phyloP scores from a whole-genome alignment of 2,329 filamentous ascomycete species.

The Dryadomyces quercus-mongolicae region DNA sequence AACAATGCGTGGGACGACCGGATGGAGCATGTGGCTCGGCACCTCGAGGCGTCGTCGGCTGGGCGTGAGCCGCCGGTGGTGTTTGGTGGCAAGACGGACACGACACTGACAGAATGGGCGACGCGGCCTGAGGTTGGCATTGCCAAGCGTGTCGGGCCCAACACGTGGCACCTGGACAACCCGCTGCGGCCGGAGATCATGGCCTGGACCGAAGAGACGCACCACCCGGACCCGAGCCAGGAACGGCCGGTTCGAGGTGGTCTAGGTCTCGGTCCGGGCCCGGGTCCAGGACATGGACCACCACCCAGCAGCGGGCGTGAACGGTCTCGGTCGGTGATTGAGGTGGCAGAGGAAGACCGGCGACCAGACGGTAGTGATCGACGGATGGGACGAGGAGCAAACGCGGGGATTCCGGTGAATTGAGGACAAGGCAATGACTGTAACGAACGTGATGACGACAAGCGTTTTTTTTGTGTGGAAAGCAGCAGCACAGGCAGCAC shows the following conservation, averaged over 20 bases:
- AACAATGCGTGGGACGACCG: constrained; percentile 61
- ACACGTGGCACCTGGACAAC: constrained; percentile 13
- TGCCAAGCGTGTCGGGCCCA: constrained; percentile 15
- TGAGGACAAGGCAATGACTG: neutral
- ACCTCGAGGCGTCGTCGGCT: constrained; percentile 49
- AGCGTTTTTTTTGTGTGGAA: neutral
- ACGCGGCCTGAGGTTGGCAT: constrained; percentile 24
- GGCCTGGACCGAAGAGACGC: constrained; percentile 7
- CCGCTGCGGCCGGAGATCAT: constrained; percentile 13
- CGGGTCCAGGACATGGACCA: neutral
- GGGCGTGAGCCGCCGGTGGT: constrained; percentile 19
- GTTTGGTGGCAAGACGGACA: constrained; percentile 27
- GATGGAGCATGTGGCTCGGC: constrained; percentile 79
- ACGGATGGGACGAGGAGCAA: neutral
- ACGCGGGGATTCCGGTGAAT: neutral
- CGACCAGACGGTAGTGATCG: neutral
- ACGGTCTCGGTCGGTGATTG: constrained; percentile 10
- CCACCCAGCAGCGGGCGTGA: neutral
- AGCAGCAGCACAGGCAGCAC: neutral
- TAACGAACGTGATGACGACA: constrained; percentile 5
- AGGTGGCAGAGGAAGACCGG: constrained; percentile 6
- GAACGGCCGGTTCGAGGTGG: neutral
- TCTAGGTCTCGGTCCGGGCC: neutral
- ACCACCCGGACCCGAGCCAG: neutral
- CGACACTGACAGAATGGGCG: constrained; percentile 28